Conservation (phyloP, 306 rosid genomes). For the Nissolia schottii region DNA sequence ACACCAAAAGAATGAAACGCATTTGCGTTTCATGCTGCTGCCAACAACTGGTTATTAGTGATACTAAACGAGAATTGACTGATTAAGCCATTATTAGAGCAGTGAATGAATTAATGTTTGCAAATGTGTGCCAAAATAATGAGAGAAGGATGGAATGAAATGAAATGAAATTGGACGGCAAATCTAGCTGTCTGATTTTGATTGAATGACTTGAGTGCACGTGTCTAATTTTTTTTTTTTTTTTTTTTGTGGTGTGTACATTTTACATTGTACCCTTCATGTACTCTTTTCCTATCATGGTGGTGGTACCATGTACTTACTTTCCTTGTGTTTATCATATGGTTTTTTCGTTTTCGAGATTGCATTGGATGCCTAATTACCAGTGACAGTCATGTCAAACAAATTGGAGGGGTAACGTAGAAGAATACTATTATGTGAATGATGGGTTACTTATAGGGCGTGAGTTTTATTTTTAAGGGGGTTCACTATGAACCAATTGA, state of each 20-base stretch:
- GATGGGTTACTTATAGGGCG: no score
- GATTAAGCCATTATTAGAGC: no score
- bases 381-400: not conserved
- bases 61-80: no score
- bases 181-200: not conserved
- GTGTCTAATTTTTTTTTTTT: no score
- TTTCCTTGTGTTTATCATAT: not conserved
- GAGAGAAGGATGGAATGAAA: not conserved
- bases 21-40: not conserved
- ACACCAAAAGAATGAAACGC: no score
- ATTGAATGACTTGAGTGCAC: slow-evolving; percentile 7
- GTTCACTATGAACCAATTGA: no score
- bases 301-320: slow-evolving; percentile 32
- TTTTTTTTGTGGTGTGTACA: slow-evolving; percentile 3
- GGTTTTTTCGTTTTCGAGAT: not conserved
- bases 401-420: not conserved
- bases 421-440: not conserved
- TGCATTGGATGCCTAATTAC: not conserved
- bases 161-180: not conserved
- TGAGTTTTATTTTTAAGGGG: no score
- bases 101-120: no score
- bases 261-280: slow-evolving; percentile 11
- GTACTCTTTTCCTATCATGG: slow-evolving; percentile 19
- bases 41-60: not conserved
- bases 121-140: not conserved